Base-by-base conservation (phyloP, 2,329 filamentous ascomycete species). In the Aureobasidium melanogenum region DNA sequence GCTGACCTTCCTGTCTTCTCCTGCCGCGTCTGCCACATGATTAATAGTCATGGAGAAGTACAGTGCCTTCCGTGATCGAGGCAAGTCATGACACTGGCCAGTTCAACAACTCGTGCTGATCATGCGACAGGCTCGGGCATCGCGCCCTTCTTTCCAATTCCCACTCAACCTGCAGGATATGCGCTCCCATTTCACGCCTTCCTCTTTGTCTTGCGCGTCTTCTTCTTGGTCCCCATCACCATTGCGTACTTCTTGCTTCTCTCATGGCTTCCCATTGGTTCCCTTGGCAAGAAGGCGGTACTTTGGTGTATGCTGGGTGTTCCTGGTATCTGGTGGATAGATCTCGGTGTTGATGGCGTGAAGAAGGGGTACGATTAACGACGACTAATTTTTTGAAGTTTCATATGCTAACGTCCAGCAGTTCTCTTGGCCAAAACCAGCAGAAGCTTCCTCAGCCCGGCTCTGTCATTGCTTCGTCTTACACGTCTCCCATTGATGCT, bases 281-380 rank as follows among this genome's bases (percentile, higher is more conserved):
- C 82, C 9, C 70, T 86, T 36, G 76, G 86, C 46, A 91, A 91
- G 70, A 97, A 97, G 76, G 84, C 89, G 14, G 84, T 91, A 52
- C 77, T 97, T 58, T 97, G 94, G 93, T 83, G 85, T 63, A 83
- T 97, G 66, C 83, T 99, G 67, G 88, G 86, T 39, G 88, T 96
- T 63, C 91, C 92, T 0, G 93, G 94, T 30, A 89, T 99, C 62
- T 97, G 92, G 91, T 97, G 93, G 93, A 87, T 97, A 61, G 94
- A 99, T 75, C 79, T 99, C n/a, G 93, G 97, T 74, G 90, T 99
- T 66, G 94, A 99, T 73, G 93, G 93, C 62, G 94, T 99, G 59
- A 92, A 90, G 76, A 89, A 91, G 76, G 94, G 94, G 77, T 92
- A 73, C 61, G 79, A 71, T 10, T 14, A 36, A 36, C 3, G 5